Conservation (phyloP, 441 rosid species). For the Gossypium lobatum region DNA sequence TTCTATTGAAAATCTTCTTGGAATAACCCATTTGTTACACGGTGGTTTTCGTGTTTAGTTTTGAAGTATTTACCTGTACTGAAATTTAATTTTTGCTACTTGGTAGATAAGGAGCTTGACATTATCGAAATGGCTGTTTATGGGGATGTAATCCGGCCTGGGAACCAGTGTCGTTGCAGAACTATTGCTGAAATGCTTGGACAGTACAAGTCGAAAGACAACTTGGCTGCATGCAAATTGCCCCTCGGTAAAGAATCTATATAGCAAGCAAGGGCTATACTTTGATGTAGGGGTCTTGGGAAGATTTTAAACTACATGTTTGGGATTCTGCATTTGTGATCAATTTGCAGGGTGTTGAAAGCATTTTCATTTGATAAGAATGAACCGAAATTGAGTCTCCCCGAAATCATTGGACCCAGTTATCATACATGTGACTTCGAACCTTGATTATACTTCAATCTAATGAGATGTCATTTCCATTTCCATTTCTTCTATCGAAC, state of each 20-base stretch:
- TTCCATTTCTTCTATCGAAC: not conserved
- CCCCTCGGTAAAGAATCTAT: constrained; percentile 34
- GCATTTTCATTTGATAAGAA: not conserved
- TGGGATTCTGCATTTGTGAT: not conserved
- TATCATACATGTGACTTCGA: not conserved
- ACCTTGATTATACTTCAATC: not conserved
- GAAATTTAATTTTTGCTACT: not conserved
- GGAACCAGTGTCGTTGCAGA: constrained; percentile 77
- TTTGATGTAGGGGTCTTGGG: not conserved
- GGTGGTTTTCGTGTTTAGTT: not conserved
- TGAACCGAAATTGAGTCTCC: not conserved
- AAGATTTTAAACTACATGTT: not conserved
- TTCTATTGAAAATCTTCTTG: not conserved
- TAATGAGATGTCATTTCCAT: not conserved
- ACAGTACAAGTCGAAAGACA: constrained; percentile 57
- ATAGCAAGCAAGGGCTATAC: not conserved
- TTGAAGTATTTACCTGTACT: not conserved
- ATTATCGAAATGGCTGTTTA: constrained; percentile 88
- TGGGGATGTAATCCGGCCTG: constrained; percentile 80
- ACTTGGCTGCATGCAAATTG: constrained; percentile 55
- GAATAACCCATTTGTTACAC: not conserved
- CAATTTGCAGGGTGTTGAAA: not conserved
- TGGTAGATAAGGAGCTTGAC: constrained; percentile 80
- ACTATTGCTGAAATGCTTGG: constrained; percentile 80
- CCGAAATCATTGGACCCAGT: not conserved